Base-by-base conservation (phyloP, 2,329 filamentous ascomycete species). In the Didymella arachidicola region DNA sequence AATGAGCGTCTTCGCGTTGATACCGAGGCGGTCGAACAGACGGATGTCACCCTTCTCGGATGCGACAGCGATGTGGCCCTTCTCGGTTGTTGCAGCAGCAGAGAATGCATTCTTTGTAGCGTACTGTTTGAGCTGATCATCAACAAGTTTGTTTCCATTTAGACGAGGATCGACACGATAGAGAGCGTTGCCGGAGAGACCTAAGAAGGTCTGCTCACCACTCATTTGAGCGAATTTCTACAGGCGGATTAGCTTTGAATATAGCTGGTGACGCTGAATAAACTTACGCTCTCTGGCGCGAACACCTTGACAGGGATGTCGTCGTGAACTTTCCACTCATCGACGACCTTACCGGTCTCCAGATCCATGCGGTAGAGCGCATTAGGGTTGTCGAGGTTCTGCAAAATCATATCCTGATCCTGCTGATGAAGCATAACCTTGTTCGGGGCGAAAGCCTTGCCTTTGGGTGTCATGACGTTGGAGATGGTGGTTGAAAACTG, bases 281-380 rank as follows among this genome's bases (percentile, higher is more conserved):
- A 27, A 76, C 82, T 76, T 78, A 86, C 84, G 59, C 89, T 97
- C 77, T 97, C 93, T 0, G 95, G 95, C 0, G 92, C 92, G 78
- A 98, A 98, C 10, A 89, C 95, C 53, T 91, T 88, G 61, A 98
- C 91, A 0, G 92, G 89, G 54, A 99, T 97, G 74, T 98, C 92
- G 62, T 99, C 94, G 73, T 99, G 94, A 14, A 99, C 86, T 69
- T 97, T 97, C 95, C 95, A 99, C 78, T 99, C 95, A 72, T 99
- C 95, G 2, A 98, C 93, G 34, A 99, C 91, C 80, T 97, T 98
- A 66, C 95, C 95, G 68, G 96, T 96, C 77, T 99, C 94, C 43
- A 99, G 84, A 79, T 99, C 95, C 95, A 99, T 98, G 44, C 92
- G 91, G 77, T 93, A 99, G 1, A 99, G 84, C 50, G 92, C 93